phyloP scores from a whole-genome alignment of 2,329 filamentous ascomycete species.

The Fusarium sublunatum region DNA sequence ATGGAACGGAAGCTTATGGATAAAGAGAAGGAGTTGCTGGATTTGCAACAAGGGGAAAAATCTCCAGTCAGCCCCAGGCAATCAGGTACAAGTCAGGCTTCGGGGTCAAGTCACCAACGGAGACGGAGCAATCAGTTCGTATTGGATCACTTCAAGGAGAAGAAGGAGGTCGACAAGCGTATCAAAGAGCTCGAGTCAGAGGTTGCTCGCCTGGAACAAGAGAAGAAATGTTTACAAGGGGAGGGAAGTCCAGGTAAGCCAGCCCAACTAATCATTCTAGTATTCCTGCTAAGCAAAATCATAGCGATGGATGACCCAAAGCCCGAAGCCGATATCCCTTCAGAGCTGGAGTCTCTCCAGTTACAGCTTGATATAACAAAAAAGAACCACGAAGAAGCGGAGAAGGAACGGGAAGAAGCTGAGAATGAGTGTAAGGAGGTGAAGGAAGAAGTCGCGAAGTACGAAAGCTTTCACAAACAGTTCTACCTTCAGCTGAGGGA shows the following conservation, averaged over 20 bases:
- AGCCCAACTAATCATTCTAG: neutral
- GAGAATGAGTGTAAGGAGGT: neutral
- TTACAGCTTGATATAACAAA: neutral
- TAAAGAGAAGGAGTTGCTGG: neutral
- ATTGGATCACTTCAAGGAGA: neutral
- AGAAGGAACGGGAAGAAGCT: neutral
- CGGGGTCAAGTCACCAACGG: neutral
- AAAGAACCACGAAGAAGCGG: neutral
- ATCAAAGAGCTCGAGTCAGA: neutral
- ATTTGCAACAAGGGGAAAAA: neutral
- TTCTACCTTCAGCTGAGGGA: neutral
- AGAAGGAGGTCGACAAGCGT: too few species aligned
- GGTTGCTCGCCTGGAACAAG: neutral
- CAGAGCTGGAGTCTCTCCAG: neutral
- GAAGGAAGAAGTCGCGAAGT: neutral
- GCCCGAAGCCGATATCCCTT: neutral
- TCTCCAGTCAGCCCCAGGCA: neutral
- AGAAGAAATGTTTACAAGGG: too few species aligned
- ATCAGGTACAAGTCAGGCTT: neutral
- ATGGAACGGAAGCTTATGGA: neutral
- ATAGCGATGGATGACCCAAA: neutral
- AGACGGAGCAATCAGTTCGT: neutral
- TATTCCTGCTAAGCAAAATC: neutral
- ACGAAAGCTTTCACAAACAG: slow-evolving; percentile 2
- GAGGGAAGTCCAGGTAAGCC: too few species aligned